A percentile compares a stretch with the other conserved stretches of the same genome.
Conservation (phyloP, 163 green algal species). For the Scenedesmus sp. region DNA sequence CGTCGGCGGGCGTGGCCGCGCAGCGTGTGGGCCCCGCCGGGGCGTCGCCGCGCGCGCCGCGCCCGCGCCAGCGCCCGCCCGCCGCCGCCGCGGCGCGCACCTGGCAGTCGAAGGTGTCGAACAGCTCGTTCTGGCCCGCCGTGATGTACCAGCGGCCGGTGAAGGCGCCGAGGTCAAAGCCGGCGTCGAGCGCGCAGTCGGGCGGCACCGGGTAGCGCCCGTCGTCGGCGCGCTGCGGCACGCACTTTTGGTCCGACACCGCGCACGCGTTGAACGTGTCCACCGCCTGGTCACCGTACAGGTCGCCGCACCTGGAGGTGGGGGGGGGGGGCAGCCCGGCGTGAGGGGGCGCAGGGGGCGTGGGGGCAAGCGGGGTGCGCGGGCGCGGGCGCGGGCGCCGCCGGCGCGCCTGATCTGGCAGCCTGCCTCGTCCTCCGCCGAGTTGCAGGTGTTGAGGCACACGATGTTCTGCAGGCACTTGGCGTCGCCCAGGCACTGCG, state of each 20-base stretch:
- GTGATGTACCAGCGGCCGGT: constrained; percentile 88
- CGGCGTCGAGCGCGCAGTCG: constrained; percentile 59
- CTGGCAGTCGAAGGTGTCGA: constrained; percentile 91
- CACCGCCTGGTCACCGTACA: constrained; percentile 81
- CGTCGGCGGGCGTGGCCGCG: too few species aligned
- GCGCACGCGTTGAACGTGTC: constrained; percentile 88
- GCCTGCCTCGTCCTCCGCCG: constrained; percentile 74
- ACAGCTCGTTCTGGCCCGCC: constrained; percentile 85
- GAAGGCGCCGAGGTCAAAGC: constrained; percentile 69
- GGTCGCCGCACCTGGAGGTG: constrained; percentile 84
- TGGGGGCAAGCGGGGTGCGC: too few species aligned
- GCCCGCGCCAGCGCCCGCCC: too few species aligned
- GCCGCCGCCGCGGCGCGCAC: too few species aligned
- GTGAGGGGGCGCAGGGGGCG: too few species aligned
- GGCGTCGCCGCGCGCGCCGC: too few species aligned
- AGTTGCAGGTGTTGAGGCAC: constrained; percentile 85
- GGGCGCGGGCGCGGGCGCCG: too few species aligned
- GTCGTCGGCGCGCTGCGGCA: constrained; percentile 80
- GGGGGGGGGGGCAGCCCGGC: neutral
- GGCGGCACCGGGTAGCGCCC: constrained; percentile 66
- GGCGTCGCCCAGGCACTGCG: constrained; percentile 76
- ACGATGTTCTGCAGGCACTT: constrained; percentile 86
- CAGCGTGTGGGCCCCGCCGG: too few species aligned
- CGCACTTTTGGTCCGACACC: constrained; percentile 86
- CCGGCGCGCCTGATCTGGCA: constrained; percentile 82